These are phyloP conservation scores for Aspergillus niger DNA, from an alignment of 2,329 filamentous ascomycete species.

Conservation along the genomic window DNA sequence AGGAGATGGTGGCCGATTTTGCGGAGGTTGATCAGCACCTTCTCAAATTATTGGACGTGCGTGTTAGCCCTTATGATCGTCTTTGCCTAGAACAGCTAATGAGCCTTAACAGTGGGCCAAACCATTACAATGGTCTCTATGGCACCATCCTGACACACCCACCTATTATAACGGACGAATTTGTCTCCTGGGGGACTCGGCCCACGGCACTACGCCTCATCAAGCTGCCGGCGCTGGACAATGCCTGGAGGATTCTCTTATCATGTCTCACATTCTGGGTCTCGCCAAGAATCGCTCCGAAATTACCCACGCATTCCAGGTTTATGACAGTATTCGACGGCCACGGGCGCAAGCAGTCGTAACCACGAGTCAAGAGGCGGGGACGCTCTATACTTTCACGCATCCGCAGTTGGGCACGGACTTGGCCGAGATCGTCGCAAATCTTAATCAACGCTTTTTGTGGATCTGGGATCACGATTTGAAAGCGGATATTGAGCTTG, in stretches of 20 bases:
- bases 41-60: neutral
- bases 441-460: neutral
- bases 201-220: conserved; percentile 38
- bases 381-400: neutral
- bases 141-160: conserved; percentile 36
- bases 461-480: neutral
- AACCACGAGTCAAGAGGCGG: neutral
- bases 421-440: neutral
- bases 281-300: neutral
- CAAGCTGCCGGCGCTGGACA: conserved; percentile 40
- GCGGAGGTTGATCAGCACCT: neutral
- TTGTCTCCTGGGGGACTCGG: conserved; percentile 40
- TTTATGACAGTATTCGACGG: neutral
- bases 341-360: neutral
- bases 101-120: neutral
- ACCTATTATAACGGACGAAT: conserved; percentile 33
- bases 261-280: conserved; percentile 34
- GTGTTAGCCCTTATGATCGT: neutral
- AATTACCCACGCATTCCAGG: neutral
- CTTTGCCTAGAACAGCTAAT: neutral
- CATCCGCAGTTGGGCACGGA: neutral
- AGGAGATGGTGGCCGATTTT: neutral
- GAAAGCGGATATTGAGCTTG: neutral
- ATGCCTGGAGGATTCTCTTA: conserved; percentile 40
- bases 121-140: conserved; percentile 1